Conservation (phyloP, 306 rosid genomes). For the Cercis canadensis region DNA sequence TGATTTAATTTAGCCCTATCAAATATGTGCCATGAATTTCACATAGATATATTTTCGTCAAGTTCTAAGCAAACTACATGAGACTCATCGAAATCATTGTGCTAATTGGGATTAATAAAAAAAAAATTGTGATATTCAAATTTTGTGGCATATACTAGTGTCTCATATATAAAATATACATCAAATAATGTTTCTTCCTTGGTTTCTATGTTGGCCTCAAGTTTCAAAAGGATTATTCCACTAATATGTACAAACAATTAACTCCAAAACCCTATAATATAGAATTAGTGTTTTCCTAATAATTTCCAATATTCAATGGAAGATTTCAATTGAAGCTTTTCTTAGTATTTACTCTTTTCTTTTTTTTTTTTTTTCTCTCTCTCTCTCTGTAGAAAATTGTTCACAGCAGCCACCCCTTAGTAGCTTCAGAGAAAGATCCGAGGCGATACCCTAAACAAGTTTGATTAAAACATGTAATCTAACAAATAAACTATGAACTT, state of each 20-base stretch:
- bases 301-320: too few relatives aligned
- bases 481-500: conserved; percentile 40
- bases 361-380: neutral
- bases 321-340: conserved; percentile 26
- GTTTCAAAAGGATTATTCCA: neutral
- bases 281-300: neutral
- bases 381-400: neutral
- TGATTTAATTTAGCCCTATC: too few relatives aligned
- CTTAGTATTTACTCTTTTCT: neutral
- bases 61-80: conserved; percentile 34
- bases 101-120: conserved; percentile 17
- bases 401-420: conserved; percentile 9
- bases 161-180: conserved; percentile 1
- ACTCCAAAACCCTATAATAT: conserved; percentile 14
- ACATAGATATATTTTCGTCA: conserved; percentile 25
- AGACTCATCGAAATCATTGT: conserved; percentile 37
- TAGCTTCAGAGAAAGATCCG: conserved; percentile 43
- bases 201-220: conserved; percentile 38
- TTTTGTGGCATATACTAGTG: conserved; percentile 18
- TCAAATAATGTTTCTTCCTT: conserved; percentile 30
- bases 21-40: too few relatives aligned
- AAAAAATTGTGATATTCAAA: neutral
- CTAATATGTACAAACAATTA: conserved; percentile 24
- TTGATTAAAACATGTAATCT: too few relatives aligned
- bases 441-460: conserved; percentile 36